Conservation (phyloP, 139 green algal species). For the Chlamydomonas sphaeroides region DNA sequence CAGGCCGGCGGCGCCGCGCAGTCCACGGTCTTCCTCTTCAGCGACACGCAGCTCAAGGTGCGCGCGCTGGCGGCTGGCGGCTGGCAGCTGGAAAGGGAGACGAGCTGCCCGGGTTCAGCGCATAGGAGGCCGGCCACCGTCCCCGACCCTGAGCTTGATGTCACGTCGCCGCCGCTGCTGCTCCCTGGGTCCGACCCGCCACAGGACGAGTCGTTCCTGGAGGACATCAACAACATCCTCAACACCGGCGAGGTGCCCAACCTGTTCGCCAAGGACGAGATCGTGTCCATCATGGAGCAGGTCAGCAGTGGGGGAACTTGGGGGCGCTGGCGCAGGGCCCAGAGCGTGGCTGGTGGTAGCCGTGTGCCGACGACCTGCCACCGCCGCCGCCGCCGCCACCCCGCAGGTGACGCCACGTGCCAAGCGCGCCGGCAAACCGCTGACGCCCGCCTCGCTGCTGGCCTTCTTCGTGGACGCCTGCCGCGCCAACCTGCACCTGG, state of each 20-base stretch:
- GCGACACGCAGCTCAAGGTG: conserved; percentile 77
- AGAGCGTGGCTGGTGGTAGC: too few species aligned
- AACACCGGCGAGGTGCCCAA: conserved; percentile 82
- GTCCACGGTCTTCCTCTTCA: conserved; percentile 76
- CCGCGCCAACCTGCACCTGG: conserved; percentile 72
- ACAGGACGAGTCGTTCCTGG: conserved; percentile 74
- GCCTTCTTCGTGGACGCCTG: conserved; percentile 72
- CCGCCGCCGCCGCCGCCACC: too few species aligned
- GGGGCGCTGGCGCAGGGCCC: too few species aligned
- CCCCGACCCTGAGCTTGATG: too few species aligned
- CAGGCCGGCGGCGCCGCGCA: conserved; percentile 61
- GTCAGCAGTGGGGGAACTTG: too few species aligned
- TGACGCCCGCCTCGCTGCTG: conserved; percentile 54
- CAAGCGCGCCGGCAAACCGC: conserved; percentile 58
- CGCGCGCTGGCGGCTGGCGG: too few species aligned
- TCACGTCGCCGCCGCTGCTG: background rate
- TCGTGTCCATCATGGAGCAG: conserved; percentile 56
- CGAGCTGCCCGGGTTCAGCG: too few species aligned
- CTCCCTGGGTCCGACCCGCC: background rate
- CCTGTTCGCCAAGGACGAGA: conserved; percentile 71
- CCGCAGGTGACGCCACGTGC: conserved; percentile 52
- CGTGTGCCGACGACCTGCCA: too few species aligned
- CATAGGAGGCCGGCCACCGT: too few species aligned
- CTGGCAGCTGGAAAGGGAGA: too few species aligned
- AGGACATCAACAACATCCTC: conserved; percentile 88